Base-by-base conservation (phyloP, 2,329 filamentous ascomycete species). In the Cercospora janseana region DNA sequence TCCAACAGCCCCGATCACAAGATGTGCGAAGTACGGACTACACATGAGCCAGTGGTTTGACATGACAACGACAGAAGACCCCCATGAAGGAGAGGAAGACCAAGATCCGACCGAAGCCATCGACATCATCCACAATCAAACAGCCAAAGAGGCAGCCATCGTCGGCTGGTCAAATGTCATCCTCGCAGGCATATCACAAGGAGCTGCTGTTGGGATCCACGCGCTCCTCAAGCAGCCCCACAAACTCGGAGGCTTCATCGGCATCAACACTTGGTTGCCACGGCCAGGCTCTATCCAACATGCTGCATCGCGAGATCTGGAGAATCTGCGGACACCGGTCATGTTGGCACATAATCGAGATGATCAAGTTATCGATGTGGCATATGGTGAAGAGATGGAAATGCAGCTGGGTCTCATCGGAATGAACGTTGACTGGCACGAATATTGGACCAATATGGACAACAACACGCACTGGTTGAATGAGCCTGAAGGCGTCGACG, bases 11-110 rank as follows among this genome's bases (percentile, higher is more conserved):
- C 43, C 56, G 7, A 34, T 52, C 1, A 47, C 59, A 7, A 37
- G 41, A 4, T 61, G 63, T 7, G 49, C 51, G 6, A 63, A 63
- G 3, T 66, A 66, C 41, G 55, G 55, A 4, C 37, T 51, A 18
- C 56, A 58, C 7, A 59, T 69, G 51, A 59, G 63, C n/a, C 68
- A 71, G 50, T 71, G 70, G 68, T 71, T 71, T 46, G 68, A 70
- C 46, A 66, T 69, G 46, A 63, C 59, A 56, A 60, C 57, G 4
- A 60, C 63, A 3, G 61, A 66, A 29, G 32, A 64, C 7, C 62
- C 63, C 3, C 54, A 64, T 26, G 57, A 65, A 42, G 42, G 55
- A 23, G 50, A 55, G 35, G 59, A 61, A 12, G 54, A 52, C 6
- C 55, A 56, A 29, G 45, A 54, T 18, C 48, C 51, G 8, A 41